Conservation (phyloP, 345 rosid species). For the Erysimum cheiranthoides region DNA sequence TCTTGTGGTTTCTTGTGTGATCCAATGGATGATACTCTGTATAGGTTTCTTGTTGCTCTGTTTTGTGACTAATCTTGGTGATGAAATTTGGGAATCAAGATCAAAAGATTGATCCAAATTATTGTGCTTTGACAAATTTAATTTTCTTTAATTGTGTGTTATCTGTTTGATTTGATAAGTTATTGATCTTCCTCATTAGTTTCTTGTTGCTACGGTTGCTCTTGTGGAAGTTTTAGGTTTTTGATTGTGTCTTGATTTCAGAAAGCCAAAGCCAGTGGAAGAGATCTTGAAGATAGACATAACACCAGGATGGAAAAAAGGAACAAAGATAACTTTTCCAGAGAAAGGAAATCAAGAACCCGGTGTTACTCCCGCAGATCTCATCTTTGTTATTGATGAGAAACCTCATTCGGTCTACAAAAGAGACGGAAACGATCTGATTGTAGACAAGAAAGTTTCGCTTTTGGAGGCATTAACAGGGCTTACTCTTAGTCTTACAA, state of each 20-base stretch:
- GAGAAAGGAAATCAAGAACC: conserved; percentile 82
- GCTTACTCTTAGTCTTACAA: conserved; percentile 51
- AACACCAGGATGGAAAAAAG: conserved; percentile 87
- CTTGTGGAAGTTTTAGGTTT: too few relatives aligned
- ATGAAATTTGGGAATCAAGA: neutral
- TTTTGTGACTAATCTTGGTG: neutral
- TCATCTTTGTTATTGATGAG: conserved; percentile 77
- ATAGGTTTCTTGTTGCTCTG: conserved; percentile 14
- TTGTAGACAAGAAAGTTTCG: conserved; percentile 56
- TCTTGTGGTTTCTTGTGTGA: neutral
- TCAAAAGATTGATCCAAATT: too few relatives aligned
- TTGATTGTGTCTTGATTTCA: conserved; percentile 30
- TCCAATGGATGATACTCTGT: neutral
- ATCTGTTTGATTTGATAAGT: neutral
- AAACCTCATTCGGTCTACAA: conserved; percentile 62
- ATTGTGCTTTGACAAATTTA: neutral
- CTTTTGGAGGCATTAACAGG: conserved; percentile 78
- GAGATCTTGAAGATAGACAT: conserved; percentile 75
- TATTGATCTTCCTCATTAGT: neutral
- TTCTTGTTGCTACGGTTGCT: neutral
- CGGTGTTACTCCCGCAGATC: conserved; percentile 66
- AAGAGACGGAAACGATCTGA: conserved; percentile 73
- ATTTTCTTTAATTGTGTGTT: neutral
- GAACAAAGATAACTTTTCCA: conserved; percentile 80
- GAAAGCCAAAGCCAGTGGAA: conserved; percentile 63